Evolutionary conservation across 2,329 filamentous ascomycete species (phyloP).

Genomic region (Apiospora pterosperma): DNA sequence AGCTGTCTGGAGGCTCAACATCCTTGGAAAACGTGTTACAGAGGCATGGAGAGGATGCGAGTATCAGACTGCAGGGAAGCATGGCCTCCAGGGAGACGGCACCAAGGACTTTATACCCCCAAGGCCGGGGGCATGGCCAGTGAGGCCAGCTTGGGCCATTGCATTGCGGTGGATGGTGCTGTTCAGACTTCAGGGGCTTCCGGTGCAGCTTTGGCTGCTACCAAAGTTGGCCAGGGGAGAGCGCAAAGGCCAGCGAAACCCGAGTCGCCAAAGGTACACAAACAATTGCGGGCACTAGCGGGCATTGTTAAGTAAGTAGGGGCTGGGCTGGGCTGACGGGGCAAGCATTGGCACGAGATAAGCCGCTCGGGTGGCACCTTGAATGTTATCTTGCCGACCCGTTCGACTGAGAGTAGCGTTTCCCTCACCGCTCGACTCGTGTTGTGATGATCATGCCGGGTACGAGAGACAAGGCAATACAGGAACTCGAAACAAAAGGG

Average conservation of each 20-base stretch:
- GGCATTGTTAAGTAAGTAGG: neutral
- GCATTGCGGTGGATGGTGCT: neutral
- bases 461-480: neutral
- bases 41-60: conserved; percentile 13
- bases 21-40: conserved; percentile 18
- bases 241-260: neutral
- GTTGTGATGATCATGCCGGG: neutral
- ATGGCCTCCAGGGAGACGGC: neutral
- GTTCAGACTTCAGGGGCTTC: neutral
- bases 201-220: neutral
- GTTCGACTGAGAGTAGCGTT: neutral
- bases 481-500: neutral
- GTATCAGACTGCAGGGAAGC: neutral
- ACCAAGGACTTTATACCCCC: neutral
- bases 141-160: neutral
- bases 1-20: conserved; percentile 39
- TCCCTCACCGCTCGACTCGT: neutral
- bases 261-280: neutral
- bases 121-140: neutral
- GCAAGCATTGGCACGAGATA: neutral
- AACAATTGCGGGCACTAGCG: neutral
- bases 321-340: neutral
- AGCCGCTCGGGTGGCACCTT: neutral
- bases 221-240: neutral
- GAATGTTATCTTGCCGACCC: neutral